phyloP scores from a whole-genome alignment of 306 rosid genomes.

The Ormosia emarginata region DNA sequence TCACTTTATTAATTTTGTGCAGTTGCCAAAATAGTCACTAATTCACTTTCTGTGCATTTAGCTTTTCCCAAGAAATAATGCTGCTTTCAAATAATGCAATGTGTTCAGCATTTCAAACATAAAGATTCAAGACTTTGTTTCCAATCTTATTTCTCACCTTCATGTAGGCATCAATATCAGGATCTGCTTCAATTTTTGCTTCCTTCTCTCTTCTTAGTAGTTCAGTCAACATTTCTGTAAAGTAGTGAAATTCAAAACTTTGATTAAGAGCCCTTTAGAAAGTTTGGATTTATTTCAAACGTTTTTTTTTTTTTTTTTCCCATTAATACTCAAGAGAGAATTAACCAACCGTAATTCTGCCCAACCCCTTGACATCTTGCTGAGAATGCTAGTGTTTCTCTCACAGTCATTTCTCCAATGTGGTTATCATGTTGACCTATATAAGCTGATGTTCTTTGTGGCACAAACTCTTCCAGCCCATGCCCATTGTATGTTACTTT shows the following conservation, averaged over 20 bases:
- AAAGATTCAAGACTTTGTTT: not conserved
- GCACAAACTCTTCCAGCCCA: slow-evolving; percentile 31
- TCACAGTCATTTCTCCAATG: slow-evolving; percentile 42
- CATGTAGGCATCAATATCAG: slow-evolving; percentile 63
- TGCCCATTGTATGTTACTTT: slow-evolving; percentile 64
- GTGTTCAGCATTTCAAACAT: not conserved
- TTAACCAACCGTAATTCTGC: slow-evolving; percentile 42
- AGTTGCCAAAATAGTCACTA: too few relatives aligned
- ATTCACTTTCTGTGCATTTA: too few relatives aligned
- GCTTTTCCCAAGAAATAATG: too few relatives aligned
- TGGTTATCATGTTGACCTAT: slow-evolving; percentile 36
- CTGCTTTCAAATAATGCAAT: not conserved
- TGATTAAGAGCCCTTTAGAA: not conserved
- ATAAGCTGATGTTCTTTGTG: slow-evolving; percentile 38
- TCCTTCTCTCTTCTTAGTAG: slow-evolving; percentile 61
- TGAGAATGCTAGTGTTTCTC: slow-evolving; percentile 37
- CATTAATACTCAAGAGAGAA: not conserved
- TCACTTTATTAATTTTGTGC: too few relatives aligned
- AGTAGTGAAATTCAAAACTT: not conserved
- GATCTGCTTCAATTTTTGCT: slow-evolving; percentile 62
- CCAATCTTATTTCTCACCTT: slow-evolving; percentile 32
- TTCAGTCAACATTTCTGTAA: slow-evolving; percentile 58
- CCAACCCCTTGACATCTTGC: slow-evolving; percentile 47
- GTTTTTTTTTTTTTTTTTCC: not conserved
- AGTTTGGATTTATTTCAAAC: not conserved